Conservation (phyloP, 352 stramenopile genomes). For the Phytophthora pistaciae region DNA sequence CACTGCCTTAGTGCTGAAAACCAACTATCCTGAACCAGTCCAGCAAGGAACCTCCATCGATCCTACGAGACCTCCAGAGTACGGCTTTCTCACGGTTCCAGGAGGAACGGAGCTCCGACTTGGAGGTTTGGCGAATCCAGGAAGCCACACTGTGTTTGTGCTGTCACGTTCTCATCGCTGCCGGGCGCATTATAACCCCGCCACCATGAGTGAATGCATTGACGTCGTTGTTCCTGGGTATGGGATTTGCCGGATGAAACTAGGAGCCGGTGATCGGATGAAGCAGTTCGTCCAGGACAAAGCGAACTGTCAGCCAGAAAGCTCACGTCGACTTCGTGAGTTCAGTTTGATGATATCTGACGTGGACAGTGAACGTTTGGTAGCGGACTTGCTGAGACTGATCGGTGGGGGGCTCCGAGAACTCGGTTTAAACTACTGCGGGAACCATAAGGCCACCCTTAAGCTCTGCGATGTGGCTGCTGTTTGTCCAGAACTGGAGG, state of each 20-base stretch:
- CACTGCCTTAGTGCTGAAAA: not conserved
- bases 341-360: not conserved
- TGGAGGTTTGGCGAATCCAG: not conserved
- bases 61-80: not conserved
- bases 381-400: not conserved
- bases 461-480: constrained; percentile 1
- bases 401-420: constrained; percentile 1
- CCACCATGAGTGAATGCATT: not conserved
- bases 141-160: not conserved
- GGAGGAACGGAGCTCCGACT: not conserved
- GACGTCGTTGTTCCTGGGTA: constrained; percentile 9
- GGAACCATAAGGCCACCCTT: not conserved
- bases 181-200: not conserved
- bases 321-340: not conserved
- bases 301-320: not conserved
- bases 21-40: constrained; percentile 5
- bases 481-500: not conserved
- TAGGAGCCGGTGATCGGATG: not conserved
- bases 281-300: not conserved
- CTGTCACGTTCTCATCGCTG: constrained; percentile 1
- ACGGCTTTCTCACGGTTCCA: constrained; percentile 1
- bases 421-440: constrained; percentile 2
- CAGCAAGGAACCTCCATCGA: not conserved
- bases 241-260: constrained; percentile 4
- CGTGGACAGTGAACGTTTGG: not conserved